Base-by-base conservation (phyloP, 768 basidiomycete genomes). In the Leucosporidium creatinivorum region DNA sequence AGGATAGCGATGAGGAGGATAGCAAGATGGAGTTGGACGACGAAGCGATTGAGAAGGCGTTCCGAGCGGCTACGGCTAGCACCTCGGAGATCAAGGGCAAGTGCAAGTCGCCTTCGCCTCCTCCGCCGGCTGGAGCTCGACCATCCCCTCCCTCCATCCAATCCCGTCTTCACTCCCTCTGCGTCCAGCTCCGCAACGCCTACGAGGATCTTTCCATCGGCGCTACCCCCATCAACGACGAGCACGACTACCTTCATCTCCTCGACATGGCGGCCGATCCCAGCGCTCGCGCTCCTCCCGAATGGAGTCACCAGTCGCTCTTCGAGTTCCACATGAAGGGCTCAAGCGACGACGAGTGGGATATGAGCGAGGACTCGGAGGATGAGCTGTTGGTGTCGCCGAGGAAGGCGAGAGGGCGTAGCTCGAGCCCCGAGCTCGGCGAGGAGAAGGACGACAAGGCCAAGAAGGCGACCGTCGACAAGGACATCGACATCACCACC, bases 121-220 rank as follows among this genome's bases (percentile, higher is more conserved):
- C 52, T 17, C 7, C 15, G 1, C 26, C 52, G 28, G 52, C 30
- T n/a, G n/a, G n/a, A 26, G 52, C 15, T 54, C 52, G 52, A 1
- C 6, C 2, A 6, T 60, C 62, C 2, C 31, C 52, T 1, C 18
- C 31, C 21, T 23, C 28, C 26, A 59, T 67, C 25, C 50, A 55
- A 10, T 58, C 49, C 18, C 47, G 19, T 8, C 60, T 70, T 1
- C 52, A 25, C 30, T 0, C 15, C 31, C 33, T 71, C 31, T 36
- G 30, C 44, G 4, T 62, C 60, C 56, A 68, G 26, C 69, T 71
- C 1, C 66, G 69, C 21, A 58, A 56, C 33, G 69, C 66, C 4
- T 71, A 65, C 63, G 69, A 71, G 36, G 69, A 71, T 55, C 50
- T 71, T 50, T 3, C 47, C 12, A 25, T 52, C 25, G 60, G 61